Evolutionary conservation across 192 early-diverging fungal species (phyloP), one percentile per base, ranked within the genome.

Genomic region (Oehlia diaphana): DNA sequence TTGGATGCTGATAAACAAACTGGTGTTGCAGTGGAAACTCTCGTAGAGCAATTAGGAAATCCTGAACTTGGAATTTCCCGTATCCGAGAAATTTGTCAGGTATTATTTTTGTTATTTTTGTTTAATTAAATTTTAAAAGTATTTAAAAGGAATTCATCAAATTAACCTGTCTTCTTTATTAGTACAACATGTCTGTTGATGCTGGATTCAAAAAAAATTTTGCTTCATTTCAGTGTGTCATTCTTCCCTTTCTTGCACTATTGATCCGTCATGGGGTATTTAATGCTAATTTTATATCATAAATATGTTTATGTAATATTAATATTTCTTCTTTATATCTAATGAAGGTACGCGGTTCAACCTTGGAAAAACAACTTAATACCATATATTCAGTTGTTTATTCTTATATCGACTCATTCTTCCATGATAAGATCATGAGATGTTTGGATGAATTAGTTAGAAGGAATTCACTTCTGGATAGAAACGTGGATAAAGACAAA

Each of bases 301-400:
- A 44, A 1, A 44, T 53, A 53, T 58, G 4, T 19, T 31, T 31
- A 37, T 37, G 37, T 37, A 37, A 37, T 37, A 37, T 58, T 19
- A 58, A 19, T 84, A 2, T 19, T 13, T 23, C 84, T 28, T 83
- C 80, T 58, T 84, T n/a, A 63, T 84, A 35, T 83, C 83, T 16
- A 73, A 80, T 82, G 28, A 67, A 50, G 23, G 53, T 86, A 26
- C 80, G 83, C 64, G 78, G 77, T 58, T 80, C 83, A 9, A 83
- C 76, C 14, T 82, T 86, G 83, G 80, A 75, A 12, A 75, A 35
- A 23, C 78, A 84, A 53, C 65, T 78, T 10, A 82, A 80, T n/a
- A 63, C 73, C 10, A 83, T 86, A 8, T 86, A 80, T 76, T 70
- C 85, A 4, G 76, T 71, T 1, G 83, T 86, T 3, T 86, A 84